Evolutionary conservation across 805 yeast species (phyloP), one percentile per base, ranked within the genome.

Genomic region (Scheffersomyces stipitis): DNA sequence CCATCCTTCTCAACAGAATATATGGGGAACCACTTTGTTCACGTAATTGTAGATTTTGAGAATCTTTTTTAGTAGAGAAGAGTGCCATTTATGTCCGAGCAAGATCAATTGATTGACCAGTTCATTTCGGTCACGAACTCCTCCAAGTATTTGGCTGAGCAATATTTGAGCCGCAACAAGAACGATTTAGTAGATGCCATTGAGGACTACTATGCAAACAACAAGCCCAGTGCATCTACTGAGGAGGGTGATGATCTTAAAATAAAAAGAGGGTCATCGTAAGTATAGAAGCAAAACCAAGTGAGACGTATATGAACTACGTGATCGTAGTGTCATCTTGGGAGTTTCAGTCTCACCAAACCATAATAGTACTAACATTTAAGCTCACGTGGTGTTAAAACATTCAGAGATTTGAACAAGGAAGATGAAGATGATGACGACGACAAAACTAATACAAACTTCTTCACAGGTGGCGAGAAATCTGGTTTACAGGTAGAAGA

Each of bases 401-500:
- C 75, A 5, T 58, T 69, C 35, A 48, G 60, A 33, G 74, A 69
- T 44, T 58, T 69, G 45, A 61, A 65, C 30, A 58, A 59, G 15
- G 62, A 61, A 16, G 75, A 65, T 8, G 68, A 66, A 13, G 76
- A 66, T 29, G 75, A 69, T 5, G 77, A 69, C n/a, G 80, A 75
- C 43, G 81, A 77, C 40, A 74, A 72, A 26, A 75, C 82, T 39
- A 56, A 62, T 36, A 60, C 59, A 20, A 78, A 80, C 50, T 75
- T 80, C 42, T 81, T 76, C 60, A 82, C 86, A 1, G 81, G 81
- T 12, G 87, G 75, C 16, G 90, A 84, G 56, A 85, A 86, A 40
- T 83, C 90, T 1, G 93, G 81, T 4, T 66, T 86, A 45, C 85
- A 83, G 56, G 90, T 86, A 15, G 87, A 86, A 48, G 85, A 85